Evolutionary conservation across 345 rosid genomes (phyloP).

Genomic region (Camelina sativa): DNA sequence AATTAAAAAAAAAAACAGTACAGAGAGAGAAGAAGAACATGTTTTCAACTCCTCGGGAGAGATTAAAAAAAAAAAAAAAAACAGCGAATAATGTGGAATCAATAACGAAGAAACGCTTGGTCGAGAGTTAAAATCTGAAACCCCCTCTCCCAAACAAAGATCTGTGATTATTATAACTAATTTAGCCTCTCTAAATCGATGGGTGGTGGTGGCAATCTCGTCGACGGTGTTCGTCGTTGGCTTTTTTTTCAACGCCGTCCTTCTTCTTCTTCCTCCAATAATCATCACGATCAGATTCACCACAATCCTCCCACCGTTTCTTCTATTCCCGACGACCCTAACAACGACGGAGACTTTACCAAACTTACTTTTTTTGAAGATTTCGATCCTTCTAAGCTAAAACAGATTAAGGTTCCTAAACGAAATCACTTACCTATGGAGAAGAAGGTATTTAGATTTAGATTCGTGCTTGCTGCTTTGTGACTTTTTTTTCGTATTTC

Average conservation of each 20-base stretch:
- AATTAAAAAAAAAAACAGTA: not conserved
- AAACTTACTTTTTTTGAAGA: constrained; percentile 32
- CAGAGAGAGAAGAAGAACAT: constrained; percentile 2
- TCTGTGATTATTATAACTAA: not conserved
- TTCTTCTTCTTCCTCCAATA: constrained; percentile 32
- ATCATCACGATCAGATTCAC: constrained; percentile 33
- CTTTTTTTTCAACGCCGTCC: constrained; percentile 60
- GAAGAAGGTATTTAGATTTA: constrained; percentile 60
- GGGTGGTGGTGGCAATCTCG: constrained; percentile 72
- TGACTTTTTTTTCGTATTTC: too few species aligned
- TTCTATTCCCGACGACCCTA: not conserved
- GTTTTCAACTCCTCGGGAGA: constrained; percentile 28
- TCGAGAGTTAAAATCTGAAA: constrained; percentile 36
- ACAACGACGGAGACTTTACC: constrained; percentile 7
- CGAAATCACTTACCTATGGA: constrained; percentile 62
- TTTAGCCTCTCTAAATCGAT: constrained; percentile 35
- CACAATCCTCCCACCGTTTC: constrained; percentile 14
- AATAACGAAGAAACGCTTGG: constrained; percentile 43
- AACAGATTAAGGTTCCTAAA: constrained; percentile 58
- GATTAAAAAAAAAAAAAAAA: not conserved
- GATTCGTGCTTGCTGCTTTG: not conserved
- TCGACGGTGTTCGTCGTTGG: constrained; percentile 90
- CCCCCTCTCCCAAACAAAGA: not conserved
- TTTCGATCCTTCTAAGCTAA: constrained; percentile 56
- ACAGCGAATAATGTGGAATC: constrained; percentile 40